These are phyloP conservation scores for Scopulariopsis brevicaulis DNA, from an alignment of 2,329 filamentous ascomycete genomes.

Conservation along the genomic window DNA sequence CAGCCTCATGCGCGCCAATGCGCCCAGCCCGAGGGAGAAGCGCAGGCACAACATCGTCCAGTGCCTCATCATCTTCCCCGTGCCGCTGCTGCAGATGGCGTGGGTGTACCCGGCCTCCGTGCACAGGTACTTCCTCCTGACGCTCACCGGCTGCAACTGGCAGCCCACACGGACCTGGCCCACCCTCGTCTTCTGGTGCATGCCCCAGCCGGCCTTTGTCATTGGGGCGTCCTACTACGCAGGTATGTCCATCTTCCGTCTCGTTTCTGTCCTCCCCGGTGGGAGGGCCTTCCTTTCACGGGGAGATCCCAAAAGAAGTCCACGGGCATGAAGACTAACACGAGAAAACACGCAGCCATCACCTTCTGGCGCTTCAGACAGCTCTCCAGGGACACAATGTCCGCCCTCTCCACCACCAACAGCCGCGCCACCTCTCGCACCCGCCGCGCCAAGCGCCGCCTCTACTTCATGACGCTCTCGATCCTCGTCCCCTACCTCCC, in stretches of 20 bases:
- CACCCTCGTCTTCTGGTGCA: constrained; percentile 33
- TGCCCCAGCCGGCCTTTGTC: constrained; percentile 31
- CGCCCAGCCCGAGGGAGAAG: constrained; percentile 27
- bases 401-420: constrained; percentile 24
- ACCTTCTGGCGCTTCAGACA: constrained; percentile 34
- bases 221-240: constrained; percentile 33
- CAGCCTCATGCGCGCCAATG: constrained; percentile 26
- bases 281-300: neutral
- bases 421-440: constrained; percentile 27
- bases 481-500: constrained; percentile 41
- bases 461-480: constrained; percentile 42
- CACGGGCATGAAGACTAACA: neutral
- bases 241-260: constrained; percentile 19
- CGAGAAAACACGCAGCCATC: constrained; percentile 22
- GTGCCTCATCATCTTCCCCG: constrained; percentile 40
- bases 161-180: constrained; percentile 32
- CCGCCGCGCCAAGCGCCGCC: constrained; percentile 34
- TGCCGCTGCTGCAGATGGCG: constrained; percentile 35
- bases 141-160: constrained; percentile 37
- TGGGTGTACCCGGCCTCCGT: constrained; percentile 34
- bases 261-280: neutral
- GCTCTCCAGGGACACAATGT: constrained; percentile 27
- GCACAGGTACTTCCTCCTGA: constrained; percentile 36
- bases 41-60: constrained; percentile 31
- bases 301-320: neutral